Conservation (phyloP, 352 stramenopile species). For the Elongisporangium anandrum region DNA sequence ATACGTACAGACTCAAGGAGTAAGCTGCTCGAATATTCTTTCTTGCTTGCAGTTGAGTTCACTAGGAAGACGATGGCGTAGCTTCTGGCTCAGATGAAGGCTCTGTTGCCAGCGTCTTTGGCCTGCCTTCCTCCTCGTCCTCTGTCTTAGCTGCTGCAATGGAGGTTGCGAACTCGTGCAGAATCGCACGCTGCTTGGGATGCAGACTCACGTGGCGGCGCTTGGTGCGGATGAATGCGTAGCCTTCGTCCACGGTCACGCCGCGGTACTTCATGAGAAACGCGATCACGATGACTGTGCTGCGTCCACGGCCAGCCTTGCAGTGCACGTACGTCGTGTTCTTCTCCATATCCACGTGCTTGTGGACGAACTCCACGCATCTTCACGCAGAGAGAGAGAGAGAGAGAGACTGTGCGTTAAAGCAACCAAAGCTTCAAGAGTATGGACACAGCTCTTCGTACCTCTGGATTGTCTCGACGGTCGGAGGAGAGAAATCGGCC, state of each 20-base stretch:
- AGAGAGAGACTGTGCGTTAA: background rate
- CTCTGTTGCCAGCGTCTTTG: slow-evolving; percentile 8
- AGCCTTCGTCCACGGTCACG: slow-evolving; percentile 51
- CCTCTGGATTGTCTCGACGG: slow-evolving; percentile 52
- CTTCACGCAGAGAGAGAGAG: slow-evolving; percentile 17
- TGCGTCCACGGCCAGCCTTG: slow-evolving; percentile 73
- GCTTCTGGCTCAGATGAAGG: background rate
- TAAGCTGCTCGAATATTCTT: slow-evolving; percentile 4
- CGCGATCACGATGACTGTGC: slow-evolving; percentile 66
- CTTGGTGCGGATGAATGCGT: slow-evolving; percentile 46
- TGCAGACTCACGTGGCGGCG: slow-evolving; percentile 64
- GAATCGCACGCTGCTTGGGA: slow-evolving; percentile 46
- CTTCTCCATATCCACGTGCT: slow-evolving; percentile 43
- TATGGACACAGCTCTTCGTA: slow-evolving; percentile 4
- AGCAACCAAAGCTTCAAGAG: background rate
- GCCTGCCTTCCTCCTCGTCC: slow-evolving; percentile 1
- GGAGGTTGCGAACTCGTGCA: slow-evolving; percentile 26
- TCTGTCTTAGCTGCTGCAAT: slow-evolving; percentile 1
- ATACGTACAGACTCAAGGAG: slow-evolving; percentile 37
- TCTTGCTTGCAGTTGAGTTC: background rate
- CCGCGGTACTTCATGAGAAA: slow-evolving; percentile 61
- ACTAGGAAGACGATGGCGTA: slow-evolving; percentile 1
- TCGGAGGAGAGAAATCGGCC: slow-evolving; percentile 60
- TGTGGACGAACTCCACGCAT: slow-evolving; percentile 60
- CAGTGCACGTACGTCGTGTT: slow-evolving; percentile 77